Evolutionary conservation across 2,329 filamentous ascomycete genomes (phyloP).

Genomic region (Hysterium pulicare): DNA sequence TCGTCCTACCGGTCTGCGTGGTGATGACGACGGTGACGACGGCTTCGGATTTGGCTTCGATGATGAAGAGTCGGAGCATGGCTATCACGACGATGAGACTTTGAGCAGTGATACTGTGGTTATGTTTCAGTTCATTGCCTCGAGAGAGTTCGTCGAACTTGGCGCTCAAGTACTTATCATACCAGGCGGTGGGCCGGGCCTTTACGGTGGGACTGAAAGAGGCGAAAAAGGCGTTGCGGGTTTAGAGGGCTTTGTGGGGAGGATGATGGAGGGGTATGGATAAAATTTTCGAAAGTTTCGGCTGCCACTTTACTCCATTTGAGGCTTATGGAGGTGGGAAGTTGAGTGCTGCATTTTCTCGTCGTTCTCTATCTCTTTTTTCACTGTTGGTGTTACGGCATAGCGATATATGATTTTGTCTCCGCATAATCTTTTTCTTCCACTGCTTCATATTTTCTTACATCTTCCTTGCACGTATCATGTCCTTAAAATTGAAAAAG

Average conservation of each 20-base stretch:
- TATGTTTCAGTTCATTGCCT: conserved; percentile 65
- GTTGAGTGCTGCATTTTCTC: too few relatives aligned
- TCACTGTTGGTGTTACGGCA: too few relatives aligned
- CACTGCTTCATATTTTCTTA: too few relatives aligned
- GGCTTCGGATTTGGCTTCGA: conserved; percentile 54
- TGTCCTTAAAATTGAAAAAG: too few relatives aligned
- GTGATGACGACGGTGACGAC: conserved; percentile 44
- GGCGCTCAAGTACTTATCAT: conserved; percentile 68
- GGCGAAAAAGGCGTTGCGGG: conserved; percentile 52
- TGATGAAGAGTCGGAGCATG: conserved; percentile 45
- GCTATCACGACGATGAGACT: conserved; percentile 23
- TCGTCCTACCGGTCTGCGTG: conserved; percentile 19
- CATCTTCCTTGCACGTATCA: too few relatives aligned
- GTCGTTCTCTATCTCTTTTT: too few relatives aligned
- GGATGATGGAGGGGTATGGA: conserved; percentile 41
- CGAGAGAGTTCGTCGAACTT: conserved; percentile 69
- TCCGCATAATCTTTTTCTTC: too few relatives aligned
- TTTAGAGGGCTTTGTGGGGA: conserved; percentile 70
- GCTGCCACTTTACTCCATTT: too few relatives aligned
- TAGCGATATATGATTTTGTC: too few relatives aligned
- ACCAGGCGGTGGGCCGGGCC: conserved; percentile 64
- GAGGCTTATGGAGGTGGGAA: too few relatives aligned
- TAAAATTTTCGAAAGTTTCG: too few relatives aligned
- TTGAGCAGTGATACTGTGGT: conserved; percentile 51
- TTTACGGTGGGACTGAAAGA: conserved; percentile 53